These are phyloP conservation scores for Nigrograna mackinnonii DNA, from an alignment of 2,329 filamentous ascomycete species.

Conservation along the genomic window DNA sequence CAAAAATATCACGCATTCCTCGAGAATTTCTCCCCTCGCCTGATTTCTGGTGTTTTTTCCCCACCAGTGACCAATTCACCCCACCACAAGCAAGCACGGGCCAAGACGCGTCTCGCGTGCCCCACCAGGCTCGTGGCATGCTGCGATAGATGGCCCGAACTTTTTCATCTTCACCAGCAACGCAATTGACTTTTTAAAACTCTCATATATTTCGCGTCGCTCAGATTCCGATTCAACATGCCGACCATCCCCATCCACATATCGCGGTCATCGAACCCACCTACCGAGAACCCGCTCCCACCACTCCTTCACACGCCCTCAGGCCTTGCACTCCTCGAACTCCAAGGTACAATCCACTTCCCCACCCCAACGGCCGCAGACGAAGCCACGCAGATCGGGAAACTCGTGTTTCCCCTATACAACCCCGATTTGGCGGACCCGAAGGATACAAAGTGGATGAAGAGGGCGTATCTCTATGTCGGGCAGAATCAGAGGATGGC, in stretches of 20 bases:
- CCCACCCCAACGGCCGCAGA: constrained; percentile 50
- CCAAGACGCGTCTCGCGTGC: constrained; percentile 6
- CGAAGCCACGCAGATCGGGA: constrained; percentile 63
- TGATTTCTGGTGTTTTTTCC: too few species aligned
- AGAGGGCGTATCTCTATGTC: constrained; percentile 83
- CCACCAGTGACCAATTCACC: neutral
- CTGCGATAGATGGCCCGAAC: too few species aligned
- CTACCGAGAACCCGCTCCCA: constrained; percentile 66
- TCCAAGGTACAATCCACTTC: constrained; percentile 88
- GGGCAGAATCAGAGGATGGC: constrained; percentile 86
- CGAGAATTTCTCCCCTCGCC: too few species aligned
- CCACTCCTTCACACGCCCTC: constrained; percentile 84
- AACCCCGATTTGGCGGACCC: constrained; percentile 49
- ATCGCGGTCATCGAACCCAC: constrained; percentile 1
- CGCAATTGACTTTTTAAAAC: neutral
- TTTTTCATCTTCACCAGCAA: neutral
- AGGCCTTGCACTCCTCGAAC: constrained; percentile 85
- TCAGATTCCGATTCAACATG: constrained; percentile 19
- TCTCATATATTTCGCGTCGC: too few species aligned
- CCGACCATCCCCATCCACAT: constrained; percentile 32
- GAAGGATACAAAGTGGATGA: constrained; percentile 79
- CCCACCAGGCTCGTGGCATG: too few species aligned
- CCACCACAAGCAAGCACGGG: constrained; percentile 4
- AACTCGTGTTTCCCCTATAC: constrained; percentile 78
- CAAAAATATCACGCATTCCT: too few species aligned